Conservation (phyloP, 1,284 basidiomycete genomes). For the Puccinia hordei region DNA sequence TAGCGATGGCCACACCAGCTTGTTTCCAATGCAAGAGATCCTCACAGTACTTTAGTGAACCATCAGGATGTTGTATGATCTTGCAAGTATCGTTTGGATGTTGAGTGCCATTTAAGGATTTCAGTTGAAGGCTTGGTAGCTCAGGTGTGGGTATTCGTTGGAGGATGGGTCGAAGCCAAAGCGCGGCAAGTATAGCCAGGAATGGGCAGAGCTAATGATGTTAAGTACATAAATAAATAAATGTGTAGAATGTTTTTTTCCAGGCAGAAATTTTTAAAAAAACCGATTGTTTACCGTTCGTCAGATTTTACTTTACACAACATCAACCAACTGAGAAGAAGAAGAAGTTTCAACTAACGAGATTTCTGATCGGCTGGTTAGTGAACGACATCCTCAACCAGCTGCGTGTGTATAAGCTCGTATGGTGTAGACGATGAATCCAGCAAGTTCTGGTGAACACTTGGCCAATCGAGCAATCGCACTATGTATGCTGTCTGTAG, state of each 20-base stretch:
- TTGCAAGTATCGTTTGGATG: slow-evolving; percentile 20
- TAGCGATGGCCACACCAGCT: slow-evolving; percentile 60
- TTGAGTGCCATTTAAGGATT: slow-evolving; percentile 2
- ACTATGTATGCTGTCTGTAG: no score
- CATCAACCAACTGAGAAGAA: background rate
- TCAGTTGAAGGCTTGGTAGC: background rate
- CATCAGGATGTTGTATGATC: slow-evolving; percentile 23
- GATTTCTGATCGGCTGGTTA: slow-evolving; percentile 18
- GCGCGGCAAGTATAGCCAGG: background rate
- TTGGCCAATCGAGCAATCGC: no score
- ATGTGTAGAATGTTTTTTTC: no score
- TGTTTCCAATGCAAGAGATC: slow-evolving; percentile 69
- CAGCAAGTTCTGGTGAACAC: no score
- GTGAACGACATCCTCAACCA: slow-evolving; percentile 3
- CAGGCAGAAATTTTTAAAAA: no score
- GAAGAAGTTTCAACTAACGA: background rate
- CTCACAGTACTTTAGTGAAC: slow-evolving; percentile 65
- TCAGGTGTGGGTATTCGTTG: slow-evolving; percentile 2
- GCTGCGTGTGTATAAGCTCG: background rate
- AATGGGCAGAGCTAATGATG: slow-evolving; percentile 6
- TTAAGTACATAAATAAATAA: background rate
- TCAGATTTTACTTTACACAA: background rate
- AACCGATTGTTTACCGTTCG: no score
- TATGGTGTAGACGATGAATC: no score
- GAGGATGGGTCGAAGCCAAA: slow-evolving; percentile 28